A percentile compares a stretch with the other conserved stretches of the same genome.
phyloP scores from a whole-genome alignment of 2,329 filamentous ascomycete genomes.

The Fusarium ramigenum region DNA sequence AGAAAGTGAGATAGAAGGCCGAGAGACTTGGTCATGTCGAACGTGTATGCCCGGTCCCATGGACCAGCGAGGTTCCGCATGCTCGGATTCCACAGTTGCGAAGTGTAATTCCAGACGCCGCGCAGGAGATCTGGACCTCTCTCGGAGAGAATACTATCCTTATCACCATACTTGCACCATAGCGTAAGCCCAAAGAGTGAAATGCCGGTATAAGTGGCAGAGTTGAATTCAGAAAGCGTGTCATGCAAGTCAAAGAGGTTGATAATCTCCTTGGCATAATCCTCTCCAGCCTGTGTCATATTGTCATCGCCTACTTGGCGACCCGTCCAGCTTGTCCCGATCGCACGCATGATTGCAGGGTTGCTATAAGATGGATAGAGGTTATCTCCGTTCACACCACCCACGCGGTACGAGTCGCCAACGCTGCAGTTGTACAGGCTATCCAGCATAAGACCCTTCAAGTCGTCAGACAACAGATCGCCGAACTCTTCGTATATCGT shows the following conservation, averaged over 20 bases:
- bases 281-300: conserved; percentile 65
- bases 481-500: conserved; percentile 21
- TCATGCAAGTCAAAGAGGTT: conserved; percentile 62
- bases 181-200: conserved; percentile 64
- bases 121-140: conserved; percentile 60
- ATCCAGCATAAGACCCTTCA: conserved; percentile 15
- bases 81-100: conserved; percentile 63
- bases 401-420: conserved; percentile 52
- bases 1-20: conserved; percentile 32
- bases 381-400: conserved; percentile 67
- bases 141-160: conserved; percentile 53
- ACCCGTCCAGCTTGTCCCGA: conserved; percentile 66
- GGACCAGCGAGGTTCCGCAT: conserved; percentile 68
- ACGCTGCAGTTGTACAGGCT: conserved; percentile 11
- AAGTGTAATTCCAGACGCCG: conserved; percentile 60
- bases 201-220: conserved; percentile 68
- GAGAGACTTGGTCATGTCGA: conserved; percentile 67
- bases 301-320: conserved; percentile 61
- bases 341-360: conserved; percentile 66
- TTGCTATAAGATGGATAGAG: conserved; percentile 69
- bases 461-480: background rate
- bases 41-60: conserved; percentile 69
- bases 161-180: conserved; percentile 58
- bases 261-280: conserved; percentile 62
- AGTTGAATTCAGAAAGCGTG: conserved; percentile 69